phyloP scores from a whole-genome alignment of 495 filamentous ascomycete species.

The Talaromyces ruber region DNA sequence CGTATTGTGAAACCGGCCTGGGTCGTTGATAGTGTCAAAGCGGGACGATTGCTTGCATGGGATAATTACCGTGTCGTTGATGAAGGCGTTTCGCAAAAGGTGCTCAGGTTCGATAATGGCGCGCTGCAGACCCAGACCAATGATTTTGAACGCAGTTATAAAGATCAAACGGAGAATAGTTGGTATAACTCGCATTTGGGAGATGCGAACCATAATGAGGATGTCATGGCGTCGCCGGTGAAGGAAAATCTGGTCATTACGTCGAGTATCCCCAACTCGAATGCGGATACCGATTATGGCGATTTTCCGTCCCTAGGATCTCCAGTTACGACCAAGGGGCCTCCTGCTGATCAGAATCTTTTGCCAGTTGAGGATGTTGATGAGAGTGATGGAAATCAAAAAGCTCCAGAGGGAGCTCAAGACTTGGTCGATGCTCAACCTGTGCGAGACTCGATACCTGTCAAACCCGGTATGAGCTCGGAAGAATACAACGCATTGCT shows the following conservation, averaged over 20 bases:
- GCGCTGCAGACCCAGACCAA: conserved; percentile 59
- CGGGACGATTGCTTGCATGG: conserved; percentile 78
- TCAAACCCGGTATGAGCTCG: conserved; percentile 52
- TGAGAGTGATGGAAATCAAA: background rate
- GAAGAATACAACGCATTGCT: conserved; percentile 86
- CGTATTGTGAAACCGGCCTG: conserved; percentile 94
- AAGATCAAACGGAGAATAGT: conserved; percentile 64
- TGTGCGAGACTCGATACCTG: conserved; percentile 8
- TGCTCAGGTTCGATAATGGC: conserved; percentile 67
- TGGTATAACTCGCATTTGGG: conserved; percentile 72
- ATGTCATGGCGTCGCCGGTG: background rate
- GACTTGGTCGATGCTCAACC: conserved; percentile 1
- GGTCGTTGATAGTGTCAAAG: conserved; percentile 81
- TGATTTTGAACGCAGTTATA: conserved; percentile 45
- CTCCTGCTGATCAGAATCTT: background rate
- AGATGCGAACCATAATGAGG: conserved; percentile 13
- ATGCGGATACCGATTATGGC: conserved; percentile 29
- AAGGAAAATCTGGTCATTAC: background rate
- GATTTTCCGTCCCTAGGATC: conserved; percentile 23
- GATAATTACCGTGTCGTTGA: conserved; percentile 71
- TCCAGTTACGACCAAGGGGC: background rate
- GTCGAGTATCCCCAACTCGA: conserved; percentile 10
- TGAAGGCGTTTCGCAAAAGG: conserved; percentile 65
- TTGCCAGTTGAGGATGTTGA: background rate
- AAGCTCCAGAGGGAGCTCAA: background rate